A percentile compares a stretch with the other conserved stretches of the same genome.
phyloP scores from a whole-genome alignment of 371 early-diverging fungal genomes.

The Syncephalastrum contaminatum region DNA sequence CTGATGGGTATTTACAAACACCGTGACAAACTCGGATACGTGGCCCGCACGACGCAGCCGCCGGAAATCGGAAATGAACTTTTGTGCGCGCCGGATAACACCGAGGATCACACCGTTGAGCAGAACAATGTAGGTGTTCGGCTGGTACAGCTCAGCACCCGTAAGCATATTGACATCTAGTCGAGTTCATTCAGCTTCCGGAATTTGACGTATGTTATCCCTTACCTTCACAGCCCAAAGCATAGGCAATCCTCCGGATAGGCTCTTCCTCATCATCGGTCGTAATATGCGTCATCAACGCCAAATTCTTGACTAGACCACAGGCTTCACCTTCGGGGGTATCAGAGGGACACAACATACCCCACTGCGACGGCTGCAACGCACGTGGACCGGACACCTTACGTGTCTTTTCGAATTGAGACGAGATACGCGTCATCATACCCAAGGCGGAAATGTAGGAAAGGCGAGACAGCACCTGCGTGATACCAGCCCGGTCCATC shows the following conservation, averaged over 20 bases:
- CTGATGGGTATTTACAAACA: slow-evolving; percentile 87
- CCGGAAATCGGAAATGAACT: slow-evolving; percentile 85
- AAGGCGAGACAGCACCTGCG: slow-evolving; percentile 96
- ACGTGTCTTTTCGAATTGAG: slow-evolving; percentile 99
- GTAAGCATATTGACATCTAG: slow-evolving; percentile 81
- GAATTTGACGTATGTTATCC: background rate
- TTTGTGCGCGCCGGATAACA: slow-evolving; percentile 73
- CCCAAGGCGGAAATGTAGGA: slow-evolving; percentile 98
- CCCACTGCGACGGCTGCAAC: slow-evolving; percentile 99
- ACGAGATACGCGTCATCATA: slow-evolving; percentile 99
- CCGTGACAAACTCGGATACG: slow-evolving; percentile 91
- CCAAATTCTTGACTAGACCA: slow-evolving; percentile 99
- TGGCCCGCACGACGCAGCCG: slow-evolving; percentile 83
- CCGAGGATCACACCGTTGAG: slow-evolving; percentile 94
- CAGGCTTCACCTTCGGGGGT: slow-evolving; percentile 99
- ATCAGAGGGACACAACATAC: slow-evolving; percentile 98
- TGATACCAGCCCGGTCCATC: slow-evolving; percentile 99
- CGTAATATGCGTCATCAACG: slow-evolving; percentile 99
- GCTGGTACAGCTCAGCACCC: slow-evolving; percentile 80
- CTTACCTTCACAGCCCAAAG: slow-evolving; percentile 80
- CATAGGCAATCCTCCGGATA: slow-evolving; percentile 72
- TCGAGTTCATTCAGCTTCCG: background rate
- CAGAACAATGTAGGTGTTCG: slow-evolving; percentile 80
- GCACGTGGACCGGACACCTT: slow-evolving; percentile 99
- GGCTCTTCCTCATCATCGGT: slow-evolving; percentile 90